Percentiles rank a stretch among this genome's conserved stretches.
Conservation (phyloP, 2,329 filamentous ascomycete genomes). For the Fusarium mangiferae region DNA sequence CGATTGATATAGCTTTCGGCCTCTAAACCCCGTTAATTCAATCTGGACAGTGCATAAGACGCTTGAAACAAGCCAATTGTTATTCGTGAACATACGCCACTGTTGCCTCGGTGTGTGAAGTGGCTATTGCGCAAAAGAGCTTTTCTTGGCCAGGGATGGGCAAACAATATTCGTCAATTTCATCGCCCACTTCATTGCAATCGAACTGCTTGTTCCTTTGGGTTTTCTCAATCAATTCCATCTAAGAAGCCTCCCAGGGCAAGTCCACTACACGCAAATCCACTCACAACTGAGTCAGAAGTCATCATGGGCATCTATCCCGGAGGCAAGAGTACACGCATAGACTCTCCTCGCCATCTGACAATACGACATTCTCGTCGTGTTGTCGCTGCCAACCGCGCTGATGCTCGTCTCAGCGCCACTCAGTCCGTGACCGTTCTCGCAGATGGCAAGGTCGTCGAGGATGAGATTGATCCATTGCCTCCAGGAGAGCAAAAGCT, state of each 20-base stretch:
- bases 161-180: not conserved
- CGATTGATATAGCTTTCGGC: too few relatives aligned
- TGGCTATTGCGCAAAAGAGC: not conserved
- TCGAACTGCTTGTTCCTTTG: fast-evolving
- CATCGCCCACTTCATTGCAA: not conserved
- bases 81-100: fast-evolving
- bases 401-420: not conserved
- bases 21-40: fast-evolving
- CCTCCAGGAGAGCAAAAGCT: conserved; percentile 28
- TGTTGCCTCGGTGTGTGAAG: fast-evolving
- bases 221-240: fast-evolving
- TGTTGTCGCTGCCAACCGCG: not conserved
- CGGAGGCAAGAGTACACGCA: conserved; percentile 18
- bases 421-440: not conserved
- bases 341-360: conserved; percentile 24
- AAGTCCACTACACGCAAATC: not conserved
- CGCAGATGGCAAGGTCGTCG: not conserved
- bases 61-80: not conserved
- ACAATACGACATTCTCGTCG: conserved; percentile 8
- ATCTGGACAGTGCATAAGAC: not conserved
- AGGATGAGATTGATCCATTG: not conserved
- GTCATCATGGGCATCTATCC: conserved; percentile 24
- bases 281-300: not conserved
- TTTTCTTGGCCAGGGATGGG: not conserved
- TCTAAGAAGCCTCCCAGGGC: fast-evolving